These are phyloP conservation scores for Botrytis porri DNA, from an alignment of 2,329 filamentous ascomycete species.

Conservation along the genomic window DNA sequence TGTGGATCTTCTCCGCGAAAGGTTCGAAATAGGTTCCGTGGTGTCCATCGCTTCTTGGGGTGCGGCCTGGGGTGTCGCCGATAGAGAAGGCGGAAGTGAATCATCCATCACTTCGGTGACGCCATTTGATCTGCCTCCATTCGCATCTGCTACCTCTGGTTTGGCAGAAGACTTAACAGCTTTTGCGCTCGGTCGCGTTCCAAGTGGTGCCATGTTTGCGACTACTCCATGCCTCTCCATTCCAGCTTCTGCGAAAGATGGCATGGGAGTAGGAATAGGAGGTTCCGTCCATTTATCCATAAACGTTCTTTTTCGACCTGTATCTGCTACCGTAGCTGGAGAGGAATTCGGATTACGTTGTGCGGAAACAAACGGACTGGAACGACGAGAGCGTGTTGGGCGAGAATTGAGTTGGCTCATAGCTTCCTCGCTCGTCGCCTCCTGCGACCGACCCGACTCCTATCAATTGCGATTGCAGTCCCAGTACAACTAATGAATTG, in stretches of 20 bases:
- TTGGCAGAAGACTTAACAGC: slow-evolving; percentile 49
- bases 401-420: slow-evolving; percentile 25
- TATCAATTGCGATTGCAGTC: slow-evolving; percentile 28
- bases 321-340: slow-evolving; percentile 20
- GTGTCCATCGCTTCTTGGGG: slow-evolving; percentile 30
- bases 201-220: slow-evolving; percentile 80
- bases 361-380: slow-evolving; percentile 31
- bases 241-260: slow-evolving; percentile 74
- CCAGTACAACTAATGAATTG: slow-evolving; percentile 25
- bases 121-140: slow-evolving; percentile 17
- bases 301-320: slow-evolving; percentile 31
- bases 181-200: slow-evolving; percentile 63
- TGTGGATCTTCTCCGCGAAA: slow-evolving; percentile 23
- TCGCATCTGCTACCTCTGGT: slow-evolving; percentile 24
- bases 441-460: slow-evolving; percentile 27
- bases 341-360: slow-evolving; percentile 23
- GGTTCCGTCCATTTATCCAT: slow-evolving; percentile 56
- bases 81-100: slow-evolving; percentile 26
- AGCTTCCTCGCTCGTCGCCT: slow-evolving; percentile 23
- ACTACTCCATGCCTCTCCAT: slow-evolving; percentile 73
- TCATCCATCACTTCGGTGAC: slow-evolving; percentile 30
- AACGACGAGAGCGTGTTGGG: slow-evolving; percentile 34
- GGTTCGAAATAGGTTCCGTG: slow-evolving; percentile 29
- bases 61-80: slow-evolving; percentile 31
- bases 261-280: slow-evolving; percentile 48